A percentile compares a stretch with the other conserved stretches of the same genome.
Evolutionary conservation across 352 stramenopile species (phyloP).

Genomic region (Phytopythium ostracodes): DNA sequence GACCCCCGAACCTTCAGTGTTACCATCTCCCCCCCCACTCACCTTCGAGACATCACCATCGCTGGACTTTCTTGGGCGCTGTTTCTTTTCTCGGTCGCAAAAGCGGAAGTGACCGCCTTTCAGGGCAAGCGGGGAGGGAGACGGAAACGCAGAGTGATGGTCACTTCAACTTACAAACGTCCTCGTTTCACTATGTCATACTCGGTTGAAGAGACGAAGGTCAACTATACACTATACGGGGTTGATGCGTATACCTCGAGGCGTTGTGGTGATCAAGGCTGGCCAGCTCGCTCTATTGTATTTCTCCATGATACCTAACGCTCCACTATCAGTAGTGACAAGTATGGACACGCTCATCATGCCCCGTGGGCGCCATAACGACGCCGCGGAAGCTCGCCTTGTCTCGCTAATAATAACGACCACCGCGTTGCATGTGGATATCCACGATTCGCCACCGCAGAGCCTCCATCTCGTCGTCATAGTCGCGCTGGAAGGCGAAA

Average conservation of each 20-base stretch:
- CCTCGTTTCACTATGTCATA: background rate
- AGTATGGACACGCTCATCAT: background rate
- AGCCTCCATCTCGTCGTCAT: slow-evolving; percentile 91
- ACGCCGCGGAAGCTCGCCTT: background rate
- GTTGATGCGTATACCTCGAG: background rate
- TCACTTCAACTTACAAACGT: slow-evolving; percentile 1
- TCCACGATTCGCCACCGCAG: slow-evolving; percentile 87
- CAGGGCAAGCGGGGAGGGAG: background rate
- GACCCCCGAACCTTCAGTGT: background rate
- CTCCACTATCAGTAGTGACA: background rate
- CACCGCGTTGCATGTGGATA: slow-evolving; percentile 80
- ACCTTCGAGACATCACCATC: slow-evolving; percentile 1
- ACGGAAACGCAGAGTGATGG: background rate
- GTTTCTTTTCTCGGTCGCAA: background rate
- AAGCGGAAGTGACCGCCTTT: slow-evolving; percentile 6
- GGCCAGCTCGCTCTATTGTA: slow-evolving; percentile 7
- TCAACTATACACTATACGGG: background rate
- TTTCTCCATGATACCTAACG: background rate
- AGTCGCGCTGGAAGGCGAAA: slow-evolving; percentile 96
- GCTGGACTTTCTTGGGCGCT: background rate
- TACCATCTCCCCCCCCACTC: background rate
- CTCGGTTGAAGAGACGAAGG: background rate
- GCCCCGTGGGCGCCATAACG: background rate
- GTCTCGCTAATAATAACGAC: slow-evolving; percentile 69
- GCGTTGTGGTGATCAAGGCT: background rate